Percentiles rank a stretch among this genome's conserved stretches.
phyloP scores from a whole-genome alignment of 2,329 filamentous ascomycete genomes.

The Diaporthe sp. region DNA sequence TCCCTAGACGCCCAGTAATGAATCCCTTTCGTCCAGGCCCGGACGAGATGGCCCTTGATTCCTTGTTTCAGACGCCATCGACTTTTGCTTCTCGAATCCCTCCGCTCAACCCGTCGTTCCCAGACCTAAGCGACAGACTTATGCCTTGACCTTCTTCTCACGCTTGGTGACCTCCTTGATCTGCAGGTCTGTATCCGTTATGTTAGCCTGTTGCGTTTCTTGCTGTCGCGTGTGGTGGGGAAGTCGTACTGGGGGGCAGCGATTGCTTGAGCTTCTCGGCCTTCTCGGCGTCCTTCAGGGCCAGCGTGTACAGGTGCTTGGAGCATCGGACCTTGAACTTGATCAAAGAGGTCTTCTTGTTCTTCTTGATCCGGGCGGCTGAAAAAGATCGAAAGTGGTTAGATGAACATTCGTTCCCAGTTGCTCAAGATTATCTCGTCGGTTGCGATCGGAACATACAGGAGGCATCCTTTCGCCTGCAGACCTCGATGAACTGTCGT shows the following conservation, averaged over 20 bases:
- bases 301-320: constrained; percentile 95
- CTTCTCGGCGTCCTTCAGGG: constrained; percentile 99
- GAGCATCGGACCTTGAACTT: constrained; percentile 99
- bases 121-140: constrained; percentile 44
- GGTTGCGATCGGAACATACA: constrained; percentile 75
- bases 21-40: constrained; percentile 49
- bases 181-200: constrained; percentile 59
- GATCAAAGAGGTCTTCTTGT: constrained; percentile 89
- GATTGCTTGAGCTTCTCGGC: constrained; percentile 99
- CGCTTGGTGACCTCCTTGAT: constrained; percentile 71
- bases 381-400: constrained; percentile 43
- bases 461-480: constrained; percentile 98
- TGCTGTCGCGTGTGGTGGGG: constrained; percentile 2
- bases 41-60: constrained; percentile 47
- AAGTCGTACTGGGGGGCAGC: constrained; percentile 90
- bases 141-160: constrained; percentile 67
- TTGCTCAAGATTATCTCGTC: constrained; percentile 31
- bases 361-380: constrained; percentile 97
- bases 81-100: constrained; percentile 47
- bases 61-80: constrained; percentile 40
- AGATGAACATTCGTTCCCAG: constrained; percentile 38
- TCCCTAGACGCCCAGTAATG: constrained; percentile 69
- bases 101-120: constrained; percentile 38
- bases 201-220: constrained; percentile 51
- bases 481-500: constrained; percentile 98